phyloP scores from a whole-genome alignment of 352 stramenopile species.

The Phytophthora sp. region DNA sequence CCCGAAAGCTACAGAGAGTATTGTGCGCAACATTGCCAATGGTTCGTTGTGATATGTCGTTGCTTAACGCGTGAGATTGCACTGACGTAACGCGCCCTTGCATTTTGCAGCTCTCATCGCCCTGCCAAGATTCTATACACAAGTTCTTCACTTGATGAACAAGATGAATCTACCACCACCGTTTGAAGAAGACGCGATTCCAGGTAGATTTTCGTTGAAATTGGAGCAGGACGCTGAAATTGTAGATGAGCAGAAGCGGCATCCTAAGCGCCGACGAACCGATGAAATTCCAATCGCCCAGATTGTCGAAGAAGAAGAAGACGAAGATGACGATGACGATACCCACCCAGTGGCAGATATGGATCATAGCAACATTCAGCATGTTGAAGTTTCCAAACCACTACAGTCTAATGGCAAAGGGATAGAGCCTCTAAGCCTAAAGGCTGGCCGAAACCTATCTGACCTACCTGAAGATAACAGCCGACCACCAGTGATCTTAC shows the following conservation, averaged over 20 bases:
- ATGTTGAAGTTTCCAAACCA: neutral
- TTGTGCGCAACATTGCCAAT: slow-evolving; percentile 89
- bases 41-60: slow-evolving; percentile 42
- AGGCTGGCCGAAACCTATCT: no score
- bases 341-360: neutral
- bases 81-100: no score
- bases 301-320: slow-evolving; percentile 50
- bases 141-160: slow-evolving; percentile 93
- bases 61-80: no score
- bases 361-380: neutral
- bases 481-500: slow-evolving; percentile 12
- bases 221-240: slow-evolving; percentile 7
- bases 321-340: slow-evolving; percentile 31
- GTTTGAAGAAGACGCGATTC: slow-evolving; percentile 77
- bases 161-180: slow-evolving; percentile 91
- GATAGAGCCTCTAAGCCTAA: no score
- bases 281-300: slow-evolving; percentile 11
- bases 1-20: slow-evolving; percentile 70
- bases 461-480: no score
- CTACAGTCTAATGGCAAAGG: no score
- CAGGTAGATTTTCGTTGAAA: slow-evolving; percentile 56
- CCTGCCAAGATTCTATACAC: slow-evolving; percentile 88
- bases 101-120: slow-evolving; percentile 82
- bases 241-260: neutral
- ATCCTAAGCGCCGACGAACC: slow-evolving; percentile 31